Conservation (phyloP, 208 protist genomes). For the Blechomonas ayalai region DNA sequence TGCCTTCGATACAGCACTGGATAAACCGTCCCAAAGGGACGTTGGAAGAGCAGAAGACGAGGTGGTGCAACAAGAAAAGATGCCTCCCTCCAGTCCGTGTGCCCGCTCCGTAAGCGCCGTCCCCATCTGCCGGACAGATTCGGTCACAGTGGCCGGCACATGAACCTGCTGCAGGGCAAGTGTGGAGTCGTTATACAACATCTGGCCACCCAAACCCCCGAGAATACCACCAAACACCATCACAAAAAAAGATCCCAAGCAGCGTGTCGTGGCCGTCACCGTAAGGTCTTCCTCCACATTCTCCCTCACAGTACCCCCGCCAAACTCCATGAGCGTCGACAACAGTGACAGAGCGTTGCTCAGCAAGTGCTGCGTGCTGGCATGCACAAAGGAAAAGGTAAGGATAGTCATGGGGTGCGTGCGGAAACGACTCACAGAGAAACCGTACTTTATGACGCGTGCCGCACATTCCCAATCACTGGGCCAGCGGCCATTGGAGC, state of each 20-base stretch:
- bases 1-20: neutral
- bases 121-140: too few relatives aligned
- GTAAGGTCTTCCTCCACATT: constrained; percentile 13
- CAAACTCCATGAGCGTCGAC: constrained; percentile 42
- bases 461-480: constrained; percentile 20
- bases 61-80: too few relatives aligned
- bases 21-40: constrained; percentile 1
- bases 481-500: constrained; percentile 27
- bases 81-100: too few relatives aligned
- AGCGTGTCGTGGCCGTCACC: constrained; percentile 5
- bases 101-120: too few relatives aligned
- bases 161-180: constrained; percentile 2
- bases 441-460: constrained; percentile 37
- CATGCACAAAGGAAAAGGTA: constrained; percentile 64
- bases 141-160: too few relatives aligned
- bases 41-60: too few relatives aligned
- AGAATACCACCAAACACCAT: constrained; percentile 33
- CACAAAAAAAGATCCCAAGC: constrained; percentile 32
- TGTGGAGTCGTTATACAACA: constrained; percentile 47
- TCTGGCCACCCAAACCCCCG: constrained; percentile 49
- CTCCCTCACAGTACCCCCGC: constrained; percentile 12
- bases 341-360: constrained; percentile 36
- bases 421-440: constrained; percentile 22
- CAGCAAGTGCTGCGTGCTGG: constrained; percentile 33
- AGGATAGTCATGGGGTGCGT: constrained; percentile 19